A percentile compares a stretch with the other conserved stretches of the same genome.
These are phyloP conservation scores for Crithidia bombi DNA, from an alignment of 208 protist genomes.

Conservation along the genomic window DNA sequence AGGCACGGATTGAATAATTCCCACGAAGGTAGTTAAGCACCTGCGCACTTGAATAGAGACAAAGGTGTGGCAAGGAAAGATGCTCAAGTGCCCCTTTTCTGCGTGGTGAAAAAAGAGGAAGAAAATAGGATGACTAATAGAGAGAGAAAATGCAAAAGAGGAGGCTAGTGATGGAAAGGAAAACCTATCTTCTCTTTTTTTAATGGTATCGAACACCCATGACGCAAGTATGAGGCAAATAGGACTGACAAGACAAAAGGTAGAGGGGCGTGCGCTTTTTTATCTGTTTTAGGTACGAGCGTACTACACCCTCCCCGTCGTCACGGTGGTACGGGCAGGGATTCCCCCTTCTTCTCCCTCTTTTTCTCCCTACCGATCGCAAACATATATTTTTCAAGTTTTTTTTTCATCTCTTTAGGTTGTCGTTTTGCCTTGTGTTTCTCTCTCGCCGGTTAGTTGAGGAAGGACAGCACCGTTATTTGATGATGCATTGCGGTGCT, in stretches of 20 bases:
- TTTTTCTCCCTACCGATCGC: no score
- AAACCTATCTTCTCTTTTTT: no score
- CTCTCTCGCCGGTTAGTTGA: no score
- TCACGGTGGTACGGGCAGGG: no score
- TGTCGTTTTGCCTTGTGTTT: not conserved
- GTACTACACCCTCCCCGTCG: no score
- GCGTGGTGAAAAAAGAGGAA: not conserved
- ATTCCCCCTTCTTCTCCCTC: not conserved
- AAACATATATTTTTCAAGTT: no score
- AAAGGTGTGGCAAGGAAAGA: not conserved
- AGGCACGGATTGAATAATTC: not conserved
- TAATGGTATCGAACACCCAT: not conserved
- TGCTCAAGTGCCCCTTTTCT: not conserved
- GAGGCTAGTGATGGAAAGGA: not conserved
- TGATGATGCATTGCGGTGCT: no score
- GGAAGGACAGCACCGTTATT: no score
- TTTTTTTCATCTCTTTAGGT: not conserved
- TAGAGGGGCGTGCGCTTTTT: no score
- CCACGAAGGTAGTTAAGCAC: conserved; percentile 17
- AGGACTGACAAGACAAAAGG: conserved; percentile 4
- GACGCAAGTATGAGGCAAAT: not conserved
- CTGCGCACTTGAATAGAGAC: not conserved
- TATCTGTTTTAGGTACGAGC: no score
- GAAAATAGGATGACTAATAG: not conserved
- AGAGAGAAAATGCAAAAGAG: not conserved